Evolutionary conservation across 129 eudicot genomes (phyloP).

Genomic region (Centaurea solstitialis): DNA sequence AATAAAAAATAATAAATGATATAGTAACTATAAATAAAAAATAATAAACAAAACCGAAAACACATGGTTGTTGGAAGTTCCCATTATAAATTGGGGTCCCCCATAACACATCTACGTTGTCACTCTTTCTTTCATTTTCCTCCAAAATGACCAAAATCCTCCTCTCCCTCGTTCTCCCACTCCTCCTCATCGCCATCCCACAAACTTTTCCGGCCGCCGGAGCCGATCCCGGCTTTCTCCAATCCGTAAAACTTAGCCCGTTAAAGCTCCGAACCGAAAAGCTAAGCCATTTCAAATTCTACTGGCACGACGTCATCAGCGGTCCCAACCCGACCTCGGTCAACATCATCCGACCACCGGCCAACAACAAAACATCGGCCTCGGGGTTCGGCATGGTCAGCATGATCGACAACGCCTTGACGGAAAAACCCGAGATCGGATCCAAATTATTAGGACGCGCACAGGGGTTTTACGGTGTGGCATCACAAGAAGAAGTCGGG

Average conservation of each 20-base stretch:
- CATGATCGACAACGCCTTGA: constrained; percentile 69
- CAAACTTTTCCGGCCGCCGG: constrained; percentile 8
- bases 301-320: constrained; percentile 57
- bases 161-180: constrained; percentile 16
- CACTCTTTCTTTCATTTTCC: neutral
- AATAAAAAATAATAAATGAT: too few relatives aligned
- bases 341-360: constrained; percentile 31
- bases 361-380: constrained; percentile 10
- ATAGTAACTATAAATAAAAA: too few relatives aligned
- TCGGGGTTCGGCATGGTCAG: constrained; percentile 42
- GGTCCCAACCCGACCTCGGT: constrained; percentile 48
- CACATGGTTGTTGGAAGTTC: neutral
- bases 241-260: constrained; percentile 16
- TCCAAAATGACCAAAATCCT: constrained; percentile 23
- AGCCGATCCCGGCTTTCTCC: constrained; percentile 20
- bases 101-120: neutral
- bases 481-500: constrained; percentile 52
- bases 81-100: constrained; percentile 29
- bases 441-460: constrained; percentile 63
- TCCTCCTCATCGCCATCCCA: constrained; percentile 23
- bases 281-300: constrained; percentile 53
- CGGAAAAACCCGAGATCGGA: constrained; percentile 45
- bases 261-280: constrained; percentile 37
- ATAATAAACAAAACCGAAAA: too few relatives aligned
- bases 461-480: constrained; percentile 62